Evolutionary conservation across 495 filamentous ascomycete genomes (phyloP).

Genomic region (Penicillium egyptiacum): DNA sequence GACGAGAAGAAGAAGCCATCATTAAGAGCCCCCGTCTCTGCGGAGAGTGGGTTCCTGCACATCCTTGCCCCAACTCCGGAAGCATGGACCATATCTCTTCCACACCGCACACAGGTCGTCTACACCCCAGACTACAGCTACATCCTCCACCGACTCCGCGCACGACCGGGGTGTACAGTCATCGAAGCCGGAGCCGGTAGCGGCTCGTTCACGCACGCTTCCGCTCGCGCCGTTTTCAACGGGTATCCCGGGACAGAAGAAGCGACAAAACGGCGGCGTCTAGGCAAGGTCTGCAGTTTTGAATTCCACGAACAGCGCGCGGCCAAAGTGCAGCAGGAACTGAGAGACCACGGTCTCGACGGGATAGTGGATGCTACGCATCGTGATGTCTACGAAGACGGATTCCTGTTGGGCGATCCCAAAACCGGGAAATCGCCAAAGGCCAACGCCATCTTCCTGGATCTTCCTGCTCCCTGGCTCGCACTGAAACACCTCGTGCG

Average conservation of each 20-base stretch:
- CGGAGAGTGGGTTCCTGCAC: constrained; percentile 83
- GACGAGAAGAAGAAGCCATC: constrained; percentile 28
- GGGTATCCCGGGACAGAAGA: constrained; percentile 57
- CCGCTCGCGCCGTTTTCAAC: constrained; percentile 82
- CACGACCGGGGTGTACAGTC: constrained; percentile 71
- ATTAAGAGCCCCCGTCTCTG: constrained; percentile 52
- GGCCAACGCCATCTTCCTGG: constrained; percentile 84
- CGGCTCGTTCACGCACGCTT: constrained; percentile 92
- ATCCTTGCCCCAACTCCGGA: constrained; percentile 90
- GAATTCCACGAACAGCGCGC: constrained; percentile 85
- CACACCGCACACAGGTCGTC: constrained; percentile 94
- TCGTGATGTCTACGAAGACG: constrained; percentile 86
- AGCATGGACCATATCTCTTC: constrained; percentile 84
- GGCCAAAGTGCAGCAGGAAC: constrained; percentile 68
- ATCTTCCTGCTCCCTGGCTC: constrained; percentile 90
- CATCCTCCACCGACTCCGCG: constrained; percentile 82
- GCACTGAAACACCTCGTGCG: constrained; percentile 83
- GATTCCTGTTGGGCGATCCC: constrained; percentile 64
- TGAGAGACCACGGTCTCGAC: constrained; percentile 70
- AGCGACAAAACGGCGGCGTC: constrained; percentile 31
- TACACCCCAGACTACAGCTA: constrained; percentile 98
- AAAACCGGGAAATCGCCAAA: constrained; percentile 54
- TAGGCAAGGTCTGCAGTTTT: constrained; percentile 86
- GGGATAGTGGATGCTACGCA: constrained; percentile 77
- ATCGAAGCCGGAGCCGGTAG: constrained; percentile 96